These are phyloP conservation scores for Parachaetomium inaequale DNA, from an alignment of 495 filamentous ascomycete genomes.

Conservation along the genomic window DNA sequence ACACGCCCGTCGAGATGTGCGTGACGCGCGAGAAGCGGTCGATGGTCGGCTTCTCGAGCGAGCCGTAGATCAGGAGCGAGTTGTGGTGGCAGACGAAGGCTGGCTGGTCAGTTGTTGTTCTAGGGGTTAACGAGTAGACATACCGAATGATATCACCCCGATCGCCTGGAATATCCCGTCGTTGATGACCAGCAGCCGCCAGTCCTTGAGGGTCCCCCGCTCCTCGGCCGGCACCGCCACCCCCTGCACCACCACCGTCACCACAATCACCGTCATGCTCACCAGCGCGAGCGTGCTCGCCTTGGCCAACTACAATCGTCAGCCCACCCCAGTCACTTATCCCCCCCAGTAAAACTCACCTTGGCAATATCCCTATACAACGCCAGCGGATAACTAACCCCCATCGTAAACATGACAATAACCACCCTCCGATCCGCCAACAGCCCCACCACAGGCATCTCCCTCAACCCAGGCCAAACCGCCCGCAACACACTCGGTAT, in stretches of 20 bases:
- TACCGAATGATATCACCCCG: conserved; percentile 96
- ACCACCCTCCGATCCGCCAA: conserved; percentile 75
- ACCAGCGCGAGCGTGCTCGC: conserved; percentile 86
- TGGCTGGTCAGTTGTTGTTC: conserved; percentile 38
- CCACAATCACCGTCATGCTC: conserved; percentile 84
- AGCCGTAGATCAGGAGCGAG: conserved; percentile 94
- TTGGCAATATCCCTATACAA: conserved; percentile 97
- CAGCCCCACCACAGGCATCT: conserved; percentile 74
- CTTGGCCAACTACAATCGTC: conserved; percentile 70
- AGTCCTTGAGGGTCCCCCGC: conserved; percentile 62
- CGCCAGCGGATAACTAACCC: conserved; percentile 86
- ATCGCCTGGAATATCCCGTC: conserved; percentile 90
- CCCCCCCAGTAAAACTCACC: conserved; percentile 45
- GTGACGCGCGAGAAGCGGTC: conserved; percentile 91
- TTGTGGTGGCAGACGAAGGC: conserved; percentile 96
- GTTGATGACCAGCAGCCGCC: conserved; percentile 65
- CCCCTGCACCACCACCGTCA: conserved; percentile 86
- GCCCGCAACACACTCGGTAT: conserved; percentile 86
- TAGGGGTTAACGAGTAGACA: conserved; percentile 16
- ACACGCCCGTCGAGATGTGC: conserved; percentile 84
- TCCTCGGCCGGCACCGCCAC: conserved; percentile 64
- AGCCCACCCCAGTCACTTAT: neutral
- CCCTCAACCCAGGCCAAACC: conserved; percentile 69
- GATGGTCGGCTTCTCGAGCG: conserved; percentile 86
- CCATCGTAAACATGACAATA: conserved; percentile 79